A percentile compares a stretch with the other conserved stretches of the same genome.
Conservation (phyloP, 139 green algal genomes). For the Zygnema cylindricum region DNA sequence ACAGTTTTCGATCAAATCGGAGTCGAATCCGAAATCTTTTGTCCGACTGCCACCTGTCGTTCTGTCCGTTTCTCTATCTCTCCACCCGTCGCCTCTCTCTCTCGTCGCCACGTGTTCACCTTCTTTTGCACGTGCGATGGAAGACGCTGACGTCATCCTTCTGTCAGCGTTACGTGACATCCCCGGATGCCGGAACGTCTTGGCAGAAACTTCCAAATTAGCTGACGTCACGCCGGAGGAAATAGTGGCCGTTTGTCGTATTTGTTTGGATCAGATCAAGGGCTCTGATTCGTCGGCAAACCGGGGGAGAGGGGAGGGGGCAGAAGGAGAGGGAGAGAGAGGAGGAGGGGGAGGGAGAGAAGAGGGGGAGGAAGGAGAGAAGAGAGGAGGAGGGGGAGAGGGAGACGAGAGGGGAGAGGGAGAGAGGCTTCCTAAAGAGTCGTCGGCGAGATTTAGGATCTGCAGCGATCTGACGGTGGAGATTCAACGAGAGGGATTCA, state of each 20-base stretch:
- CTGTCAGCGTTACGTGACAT: neutral
- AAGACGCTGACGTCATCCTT: neutral
- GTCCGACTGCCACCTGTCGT: too few species aligned
- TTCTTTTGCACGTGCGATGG: too few species aligned
- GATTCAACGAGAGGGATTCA: conserved; percentile 4
- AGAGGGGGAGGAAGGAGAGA: too few species aligned
- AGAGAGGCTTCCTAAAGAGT: neutral
- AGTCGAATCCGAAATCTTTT: too few species aligned
- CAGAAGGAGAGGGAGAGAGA: neutral
- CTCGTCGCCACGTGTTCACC: too few species aligned
- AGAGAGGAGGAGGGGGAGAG: neutral
- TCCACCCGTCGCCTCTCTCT: too few species aligned
- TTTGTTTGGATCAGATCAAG: neutral
- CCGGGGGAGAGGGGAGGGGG: too few species aligned
- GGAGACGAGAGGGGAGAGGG: neutral
- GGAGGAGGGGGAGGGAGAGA: too few species aligned
- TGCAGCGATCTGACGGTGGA: conserved; percentile 1
- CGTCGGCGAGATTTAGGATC: neutral
- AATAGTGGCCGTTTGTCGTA: neutral
- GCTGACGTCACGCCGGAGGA: neutral
- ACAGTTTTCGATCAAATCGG: too few species aligned
- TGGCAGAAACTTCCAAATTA: neutral
- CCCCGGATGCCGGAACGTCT: neutral
- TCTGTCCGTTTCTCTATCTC: too few species aligned
- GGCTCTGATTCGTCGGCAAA: too few species aligned